phyloP scores from a whole-genome alignment of 2,329 filamentous ascomycete genomes.

The Trichoderma endophyticum region DNA sequence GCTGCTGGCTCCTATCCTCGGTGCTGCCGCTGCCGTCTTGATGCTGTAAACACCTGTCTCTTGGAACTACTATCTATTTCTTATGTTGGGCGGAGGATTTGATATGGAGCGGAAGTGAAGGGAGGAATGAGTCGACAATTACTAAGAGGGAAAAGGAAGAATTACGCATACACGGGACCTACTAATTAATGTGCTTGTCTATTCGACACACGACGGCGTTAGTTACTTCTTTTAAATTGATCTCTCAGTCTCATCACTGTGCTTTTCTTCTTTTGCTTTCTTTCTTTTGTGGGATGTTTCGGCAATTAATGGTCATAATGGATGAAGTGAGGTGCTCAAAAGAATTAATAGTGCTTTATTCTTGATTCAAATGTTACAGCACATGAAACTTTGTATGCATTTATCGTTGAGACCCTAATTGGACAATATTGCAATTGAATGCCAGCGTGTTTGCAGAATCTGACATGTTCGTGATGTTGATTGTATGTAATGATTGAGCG shows the following conservation, averaged over 20 bases:
- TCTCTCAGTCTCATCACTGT: background rate
- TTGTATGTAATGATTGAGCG: background rate
- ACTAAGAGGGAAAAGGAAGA: background rate
- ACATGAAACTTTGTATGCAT: background rate
- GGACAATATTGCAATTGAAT: background rate
- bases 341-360: background rate
- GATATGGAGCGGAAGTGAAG: background rate
- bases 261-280: background rate
- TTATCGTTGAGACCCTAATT: background rate
- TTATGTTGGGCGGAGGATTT: background rate
- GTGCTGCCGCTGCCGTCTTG: conserved; percentile 14
- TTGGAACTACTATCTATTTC: background rate
- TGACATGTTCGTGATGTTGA: background rate
- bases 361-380: background rate
- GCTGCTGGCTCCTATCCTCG: conserved; percentile 13
- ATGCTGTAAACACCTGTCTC: conserved; percentile 4
- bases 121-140: background rate
- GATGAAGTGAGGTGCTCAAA: background rate
- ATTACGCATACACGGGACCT: background rate
- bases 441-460: background rate
- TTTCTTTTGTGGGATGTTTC: background rate
- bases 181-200: conserved; percentile 8
- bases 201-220: conserved; percentile 1
- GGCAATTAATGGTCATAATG: background rate
- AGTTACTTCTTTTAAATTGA: background rate